Evolutionary conservation across 371 early-diverging fungal genomes (phyloP).

Genomic region (Mucor circinelloides): DNA sequence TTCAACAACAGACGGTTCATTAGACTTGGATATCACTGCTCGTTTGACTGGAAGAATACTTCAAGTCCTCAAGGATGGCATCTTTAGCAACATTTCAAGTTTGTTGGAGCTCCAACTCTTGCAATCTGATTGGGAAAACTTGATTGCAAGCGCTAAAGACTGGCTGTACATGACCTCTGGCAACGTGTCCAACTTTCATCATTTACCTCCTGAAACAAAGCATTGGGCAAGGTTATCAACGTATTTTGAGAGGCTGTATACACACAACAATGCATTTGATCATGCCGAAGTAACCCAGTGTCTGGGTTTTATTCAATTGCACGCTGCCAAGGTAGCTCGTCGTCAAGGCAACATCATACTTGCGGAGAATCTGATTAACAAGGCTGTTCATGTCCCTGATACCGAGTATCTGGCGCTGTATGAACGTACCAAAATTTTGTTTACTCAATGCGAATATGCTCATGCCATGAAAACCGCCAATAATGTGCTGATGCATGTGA

Average conservation of each 20-base stretch:
- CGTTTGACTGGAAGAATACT: conserved; percentile 15
- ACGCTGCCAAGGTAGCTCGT: conserved; percentile 36
- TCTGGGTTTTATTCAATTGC: conserved; percentile 14
- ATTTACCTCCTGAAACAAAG: conserved; percentile 26
- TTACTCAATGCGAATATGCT: conserved; percentile 13
- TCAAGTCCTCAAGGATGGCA: conserved; percentile 21
- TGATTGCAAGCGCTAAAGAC: conserved; percentile 19
- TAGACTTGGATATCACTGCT: not conserved
- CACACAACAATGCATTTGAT: not conserved
- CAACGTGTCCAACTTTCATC: conserved; percentile 1
- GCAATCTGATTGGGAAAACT: conserved; percentile 12
- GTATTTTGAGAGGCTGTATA: conserved; percentile 13
- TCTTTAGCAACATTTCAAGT: conserved; percentile 18
- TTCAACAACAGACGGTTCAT: not conserved
- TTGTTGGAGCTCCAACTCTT: conserved; percentile 33
- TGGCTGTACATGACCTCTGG: conserved; percentile 12
- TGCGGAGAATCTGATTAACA: conserved; percentile 23
- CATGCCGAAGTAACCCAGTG: not conserved
- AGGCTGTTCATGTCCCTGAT: conserved; percentile 5
- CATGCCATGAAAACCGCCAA: conserved; percentile 28
- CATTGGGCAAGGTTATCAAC: conserved; percentile 30
- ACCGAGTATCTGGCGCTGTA: conserved; percentile 26
- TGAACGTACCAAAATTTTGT: conserved; percentile 29
- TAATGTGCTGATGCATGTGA: conserved; percentile 12
- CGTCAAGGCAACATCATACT: conserved; percentile 28